Conservation (phyloP, 2,329 filamentous ascomycete species). For the Xylaria sp. region DNA sequence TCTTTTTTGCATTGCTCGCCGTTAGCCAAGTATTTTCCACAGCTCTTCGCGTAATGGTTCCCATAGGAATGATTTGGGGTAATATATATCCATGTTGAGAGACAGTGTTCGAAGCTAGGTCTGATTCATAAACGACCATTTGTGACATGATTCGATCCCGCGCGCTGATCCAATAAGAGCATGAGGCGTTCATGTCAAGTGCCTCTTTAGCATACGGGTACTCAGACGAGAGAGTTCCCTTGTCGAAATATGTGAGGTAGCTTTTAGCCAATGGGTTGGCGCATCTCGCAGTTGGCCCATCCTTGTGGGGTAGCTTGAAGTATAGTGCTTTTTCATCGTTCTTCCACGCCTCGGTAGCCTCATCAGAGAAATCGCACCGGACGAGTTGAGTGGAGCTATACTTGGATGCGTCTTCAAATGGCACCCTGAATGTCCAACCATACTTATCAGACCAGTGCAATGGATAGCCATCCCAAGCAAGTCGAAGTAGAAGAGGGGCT, state of each 20-base stretch:
- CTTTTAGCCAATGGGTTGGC: slow-evolving; percentile 89
- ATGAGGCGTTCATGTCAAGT: slow-evolving; percentile 97
- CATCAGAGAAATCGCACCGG: slow-evolving; percentile 79
- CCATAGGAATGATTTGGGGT: slow-evolving; percentile 97
- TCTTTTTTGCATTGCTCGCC: slow-evolving; percentile 95
- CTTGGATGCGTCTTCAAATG: slow-evolving; percentile 66
- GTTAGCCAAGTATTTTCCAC: slow-evolving; percentile 99
- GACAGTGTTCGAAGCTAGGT: slow-evolving; percentile 52
- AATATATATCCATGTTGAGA: slow-evolving; percentile 79
- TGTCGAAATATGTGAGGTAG: slow-evolving; percentile 91
- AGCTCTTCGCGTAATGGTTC: slow-evolving; percentile 90
- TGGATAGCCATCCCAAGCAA: slow-evolving; percentile 90
- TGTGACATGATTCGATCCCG: slow-evolving; percentile 93
- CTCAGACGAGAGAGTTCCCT: slow-evolving; percentile 85
- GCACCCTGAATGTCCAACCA: slow-evolving; percentile 91
- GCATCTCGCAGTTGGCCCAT: slow-evolving; percentile 86
- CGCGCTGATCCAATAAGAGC: slow-evolving; percentile 98
- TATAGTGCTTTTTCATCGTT: slow-evolving; percentile 75
- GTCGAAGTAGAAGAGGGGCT: slow-evolving; percentile 82
- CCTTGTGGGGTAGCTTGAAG: slow-evolving; percentile 96
- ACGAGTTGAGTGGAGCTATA: slow-evolving; percentile 79
- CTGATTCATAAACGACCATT: slow-evolving; percentile 87
- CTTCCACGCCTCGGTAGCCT: slow-evolving; percentile 72
- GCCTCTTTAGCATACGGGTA: slow-evolving; percentile 93
- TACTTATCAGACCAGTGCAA: slow-evolving; percentile 92